phyloP scores from a whole-genome alignment of 805 yeast species.

The Lipomyces chichibuensis region DNA sequence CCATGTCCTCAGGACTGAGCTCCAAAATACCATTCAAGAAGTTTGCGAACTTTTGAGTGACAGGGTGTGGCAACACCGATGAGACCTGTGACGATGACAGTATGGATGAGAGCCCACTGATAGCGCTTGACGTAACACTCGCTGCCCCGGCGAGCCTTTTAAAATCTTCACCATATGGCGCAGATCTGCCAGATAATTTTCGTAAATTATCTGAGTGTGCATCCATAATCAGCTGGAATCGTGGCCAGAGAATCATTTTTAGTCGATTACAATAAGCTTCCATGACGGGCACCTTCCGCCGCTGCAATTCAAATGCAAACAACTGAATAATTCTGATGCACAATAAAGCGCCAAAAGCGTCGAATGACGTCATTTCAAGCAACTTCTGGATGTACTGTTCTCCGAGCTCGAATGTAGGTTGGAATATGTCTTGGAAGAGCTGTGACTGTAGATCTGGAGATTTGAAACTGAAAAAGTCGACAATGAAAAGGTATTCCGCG shows the following conservation, averaged over 20 bases:
- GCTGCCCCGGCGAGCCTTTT: constrained; percentile 41
- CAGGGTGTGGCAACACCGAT: constrained; percentile 55
- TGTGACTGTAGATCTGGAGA: constrained; percentile 34
- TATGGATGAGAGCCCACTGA: constrained; percentile 13
- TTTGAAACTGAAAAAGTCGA: constrained; percentile 60
- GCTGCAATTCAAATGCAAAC: constrained; percentile 66
- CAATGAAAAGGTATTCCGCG: constrained; percentile 73
- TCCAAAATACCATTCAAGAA: constrained; percentile 71
- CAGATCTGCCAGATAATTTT: constrained; percentile 37
- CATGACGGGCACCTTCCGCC: constrained; percentile 67
- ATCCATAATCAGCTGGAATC: constrained; percentile 75
- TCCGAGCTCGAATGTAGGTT: constrained; percentile 57
- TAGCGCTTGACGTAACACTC: constrained; percentile 32
- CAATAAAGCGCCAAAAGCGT: constrained; percentile 75
- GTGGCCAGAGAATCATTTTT: constrained; percentile 80
- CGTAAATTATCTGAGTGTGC: constrained; percentile 73
- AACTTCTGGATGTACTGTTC: constrained; percentile 52
- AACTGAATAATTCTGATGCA: constrained; percentile 72
- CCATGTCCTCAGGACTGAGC: constrained; percentile 50
- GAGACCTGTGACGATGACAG: constrained; percentile 19
- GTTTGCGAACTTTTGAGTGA: constrained; percentile 80
- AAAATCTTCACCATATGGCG: constrained; percentile 42
- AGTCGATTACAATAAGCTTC: constrained; percentile 71
- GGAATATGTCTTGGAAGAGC: constrained; percentile 54
- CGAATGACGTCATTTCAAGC: constrained; percentile 50